Evolutionary conservation across 768 basidiomycete genomes (phyloP).

Genomic region (Leccinellum albellum): DNA sequence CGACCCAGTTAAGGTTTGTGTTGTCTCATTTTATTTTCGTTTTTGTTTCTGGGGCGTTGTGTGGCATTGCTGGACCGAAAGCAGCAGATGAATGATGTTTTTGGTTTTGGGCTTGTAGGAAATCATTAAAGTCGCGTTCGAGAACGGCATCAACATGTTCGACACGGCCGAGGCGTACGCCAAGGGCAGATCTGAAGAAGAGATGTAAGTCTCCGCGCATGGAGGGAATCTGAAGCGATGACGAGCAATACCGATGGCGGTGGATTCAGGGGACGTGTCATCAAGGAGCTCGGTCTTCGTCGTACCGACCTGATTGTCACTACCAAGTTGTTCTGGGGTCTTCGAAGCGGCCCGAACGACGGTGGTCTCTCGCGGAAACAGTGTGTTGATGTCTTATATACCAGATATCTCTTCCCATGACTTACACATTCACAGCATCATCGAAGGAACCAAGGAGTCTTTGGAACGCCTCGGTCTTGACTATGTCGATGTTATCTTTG

Average conservation of each 20-base stretch:
- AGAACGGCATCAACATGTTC: conserved; percentile 50
- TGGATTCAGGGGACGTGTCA: conserved; percentile 43
- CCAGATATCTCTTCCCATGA: background rate
- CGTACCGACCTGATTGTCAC: conserved; percentile 50
- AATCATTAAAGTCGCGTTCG: conserved; percentile 51
- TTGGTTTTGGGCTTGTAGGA: conserved; percentile 38
- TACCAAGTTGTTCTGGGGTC: conserved; percentile 59
- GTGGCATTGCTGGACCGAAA: no score
- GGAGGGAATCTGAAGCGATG: background rate
- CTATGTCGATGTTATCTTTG: conserved; percentile 48
- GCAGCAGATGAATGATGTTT: background rate
- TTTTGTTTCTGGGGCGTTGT: background rate
- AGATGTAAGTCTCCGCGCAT: conserved; percentile 38
- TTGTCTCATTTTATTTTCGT: background rate
- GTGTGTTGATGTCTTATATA: conserved; percentile 9
- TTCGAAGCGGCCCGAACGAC: conserved; percentile 42
- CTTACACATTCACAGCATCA: conserved; percentile 33
- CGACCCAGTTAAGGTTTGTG: conserved; percentile 45
- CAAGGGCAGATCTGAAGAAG: conserved; percentile 47
- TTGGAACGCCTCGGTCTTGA: conserved; percentile 49
- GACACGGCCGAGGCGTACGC: conserved; percentile 46
- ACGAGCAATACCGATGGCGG: background rate
- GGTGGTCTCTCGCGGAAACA: conserved; percentile 21
- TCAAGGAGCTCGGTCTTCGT: conserved; percentile 50
- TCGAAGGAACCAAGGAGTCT: conserved; percentile 51